Base-by-base conservation (phyloP, 148 eudicot species). In the Beta vulgaris region DNA sequence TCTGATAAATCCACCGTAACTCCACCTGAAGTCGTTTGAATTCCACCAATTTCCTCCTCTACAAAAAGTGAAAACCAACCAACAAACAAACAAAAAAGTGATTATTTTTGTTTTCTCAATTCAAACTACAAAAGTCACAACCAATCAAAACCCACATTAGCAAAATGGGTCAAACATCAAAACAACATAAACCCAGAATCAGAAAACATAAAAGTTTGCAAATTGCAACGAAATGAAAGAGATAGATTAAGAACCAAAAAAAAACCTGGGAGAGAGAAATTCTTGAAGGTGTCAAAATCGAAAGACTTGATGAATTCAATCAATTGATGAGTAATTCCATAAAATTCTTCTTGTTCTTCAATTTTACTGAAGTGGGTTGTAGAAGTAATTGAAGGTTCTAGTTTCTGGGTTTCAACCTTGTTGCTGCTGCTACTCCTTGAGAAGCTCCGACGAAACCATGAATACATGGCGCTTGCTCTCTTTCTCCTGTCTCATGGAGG, bases 1-100 rank as follows among this genome's bases (percentile, higher is more conserved):
- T 90, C 93, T 39, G 96, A 92, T 40, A 95, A 85, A 89, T 91
- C 97, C 71, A 77, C 82, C 36, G 75, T 83, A 55, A 90, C 81
- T 44, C 83, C 85, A 53, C 87, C 86, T 5, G 82, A 67, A 48
- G 63, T 73, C 21, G 81, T 77, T 43, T 73, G 76, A 54, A 77
- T 59, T 60, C 66, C 92, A 72, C 49, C 86, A 75, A 62, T 82
- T 74, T 88, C 86, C 60, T 88, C 98, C 76, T 70, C 83, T 81
- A 80, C 48, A 36, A 37, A 78, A 63, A 51, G 19, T 39, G n/a
- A 6, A 60, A 62, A 72, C 31, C n/a, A n/a, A n/a, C n/a, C n/a
- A n/a, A n/a, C n/a, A n/a, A n/a, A n/a, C n/a, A n/a, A n/a, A n/a
- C n/a, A n/a, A n/a, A n/a, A n/a, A n/a, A n/a, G n/a, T n/a, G n/a